Evolutionary conservation across 768 basidiomycete genomes (phyloP).

Genomic region (Suillus paluster): DNA sequence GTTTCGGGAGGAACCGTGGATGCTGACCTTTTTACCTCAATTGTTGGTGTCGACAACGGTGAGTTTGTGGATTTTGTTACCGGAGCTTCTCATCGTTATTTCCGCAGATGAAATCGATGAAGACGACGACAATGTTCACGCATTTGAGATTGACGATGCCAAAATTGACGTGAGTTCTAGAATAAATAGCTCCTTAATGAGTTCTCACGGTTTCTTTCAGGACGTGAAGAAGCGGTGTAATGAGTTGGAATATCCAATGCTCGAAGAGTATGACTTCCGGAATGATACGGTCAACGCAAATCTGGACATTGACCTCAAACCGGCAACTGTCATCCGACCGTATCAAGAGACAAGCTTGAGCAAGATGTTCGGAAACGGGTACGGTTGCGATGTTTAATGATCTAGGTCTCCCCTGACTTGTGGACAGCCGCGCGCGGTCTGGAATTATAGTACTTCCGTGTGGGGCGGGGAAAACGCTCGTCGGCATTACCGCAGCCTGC

Average conservation of each 20-base stretch:
- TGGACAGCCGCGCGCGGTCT: conserved; percentile 87
- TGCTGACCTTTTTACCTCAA: conserved; percentile 88
- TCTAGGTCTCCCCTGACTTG: conserved; percentile 9
- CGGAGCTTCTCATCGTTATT: background rate
- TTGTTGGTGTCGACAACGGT: conserved; percentile 95
- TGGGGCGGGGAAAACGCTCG: conserved; percentile 97
- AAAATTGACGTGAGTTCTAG: conserved; percentile 80
- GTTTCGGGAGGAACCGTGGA: conserved; percentile 48
- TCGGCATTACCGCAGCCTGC: conserved; percentile 99
- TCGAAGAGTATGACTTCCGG: conserved; percentile 99
- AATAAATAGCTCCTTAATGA: conserved; percentile 6
- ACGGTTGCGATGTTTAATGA: conserved; percentile 22
- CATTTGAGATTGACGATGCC: conserved; percentile 93
- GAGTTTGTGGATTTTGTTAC: conserved; percentile 23
- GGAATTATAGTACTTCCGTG: conserved; percentile 99
- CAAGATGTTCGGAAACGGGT: conserved; percentile 99
- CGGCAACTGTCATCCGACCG: conserved; percentile 94
- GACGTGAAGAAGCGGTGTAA: conserved; percentile 97
- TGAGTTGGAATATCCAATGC: conserved; percentile 95
- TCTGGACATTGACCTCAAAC: conserved; percentile 97
- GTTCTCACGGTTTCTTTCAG: conserved; percentile 42
- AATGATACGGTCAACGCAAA: conserved; percentile 97
- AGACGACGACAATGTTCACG: conserved; percentile 96
- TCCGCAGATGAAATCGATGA: conserved; percentile 90
- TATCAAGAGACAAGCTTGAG: conserved; percentile 98